These are phyloP conservation scores for Peterozyma toletana DNA, from an alignment of 805 yeast species.

Conservation along the genomic window DNA sequence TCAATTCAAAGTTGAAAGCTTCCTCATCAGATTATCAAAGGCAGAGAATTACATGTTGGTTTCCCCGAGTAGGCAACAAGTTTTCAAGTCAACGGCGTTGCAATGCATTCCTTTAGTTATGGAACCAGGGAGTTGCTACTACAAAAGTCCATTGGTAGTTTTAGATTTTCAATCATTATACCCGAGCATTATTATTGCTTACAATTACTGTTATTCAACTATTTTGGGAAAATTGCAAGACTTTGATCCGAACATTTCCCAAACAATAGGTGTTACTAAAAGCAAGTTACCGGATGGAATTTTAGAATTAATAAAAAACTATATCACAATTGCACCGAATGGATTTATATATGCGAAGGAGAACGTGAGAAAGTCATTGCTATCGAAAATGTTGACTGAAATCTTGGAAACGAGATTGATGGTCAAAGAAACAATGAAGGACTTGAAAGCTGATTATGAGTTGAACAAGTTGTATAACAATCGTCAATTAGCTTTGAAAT, in stretches of 20 bases:
- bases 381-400: slow-evolving; percentile 82
- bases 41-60: slow-evolving; percentile 64
- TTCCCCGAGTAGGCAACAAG: slow-evolving; percentile 78
- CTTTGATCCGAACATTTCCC: slow-evolving; percentile 33
- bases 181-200: slow-evolving; percentile 89
- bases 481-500: slow-evolving; percentile 79
- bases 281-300: slow-evolving; percentile 52
- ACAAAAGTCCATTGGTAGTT: slow-evolving; percentile 84
- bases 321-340: slow-evolving; percentile 74
- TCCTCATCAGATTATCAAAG: slow-evolving; percentile 67
- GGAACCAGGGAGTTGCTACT: slow-evolving; percentile 85
- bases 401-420: slow-evolving; percentile 73
- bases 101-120: slow-evolving; percentile 86
- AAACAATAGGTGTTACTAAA: slow-evolving; percentile 44
- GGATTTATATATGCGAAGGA: slow-evolving; percentile 74
- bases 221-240: slow-evolving; percentile 56
- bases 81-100: slow-evolving; percentile 75
- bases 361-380: slow-evolving; percentile 56
- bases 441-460: slow-evolving; percentile 37
- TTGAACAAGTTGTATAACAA: slow-evolving; percentile 56
- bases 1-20: slow-evolving; percentile 88
- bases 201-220: slow-evolving; percentile 80
- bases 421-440: slow-evolving; percentile 69
- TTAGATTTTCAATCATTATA: slow-evolving; percentile 90
- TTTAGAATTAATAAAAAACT: slow-evolving; percentile 40